Base-by-base conservation (phyloP, 371 early-diverging fungal genomes). In the Zancudomyces culisetae region DNA sequence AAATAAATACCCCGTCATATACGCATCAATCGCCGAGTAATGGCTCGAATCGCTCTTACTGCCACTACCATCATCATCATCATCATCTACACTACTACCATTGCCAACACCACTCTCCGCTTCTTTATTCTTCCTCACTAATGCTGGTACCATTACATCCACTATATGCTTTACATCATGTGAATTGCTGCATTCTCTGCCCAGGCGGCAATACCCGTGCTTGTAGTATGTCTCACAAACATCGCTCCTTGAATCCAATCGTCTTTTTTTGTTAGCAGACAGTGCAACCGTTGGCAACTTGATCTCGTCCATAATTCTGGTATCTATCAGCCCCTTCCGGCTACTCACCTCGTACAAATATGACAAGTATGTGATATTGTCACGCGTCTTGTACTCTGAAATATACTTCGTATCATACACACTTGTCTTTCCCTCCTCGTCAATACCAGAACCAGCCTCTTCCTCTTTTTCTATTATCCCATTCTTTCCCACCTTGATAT, bases 1-100 rank as follows among this genome's bases (percentile, higher is more conserved):
- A 61, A 84, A 91, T 4, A 83, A 64, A 48, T 72, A 89, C 0
- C 81, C 90, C 0, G 96, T 95, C 96, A 95, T 95, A 63, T 73
- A 91, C 0, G 96, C 84, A 62, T 95, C 96, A 66, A 79, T 87
- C 51, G 80, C 77, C 0, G 93, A 86, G 0, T 88, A 78, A 57
- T 95, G 94, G 51, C 77, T 78, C 49, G 62, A 49, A 8, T 18
- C 54, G 18, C 27, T 40, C 42, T 61, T 45, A 6, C 13, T n/a
- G 4, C 23, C 26, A 26, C 4, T 19, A 2, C 26, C 24, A 18
- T 24, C 27, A 27, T 26, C 40, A 22, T n/a, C 21, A 42, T 23
- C 49, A 27, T 4, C 24, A 24, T 24, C 27, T 27, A 29, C n/a
- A 1, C 10, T 15, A n/a, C 2, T 43, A 1, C 10, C 22, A n/a